phyloP scores from a whole-genome alignment of 495 filamentous ascomycete genomes.

The Diplogelasinospora grovesii region DNA sequence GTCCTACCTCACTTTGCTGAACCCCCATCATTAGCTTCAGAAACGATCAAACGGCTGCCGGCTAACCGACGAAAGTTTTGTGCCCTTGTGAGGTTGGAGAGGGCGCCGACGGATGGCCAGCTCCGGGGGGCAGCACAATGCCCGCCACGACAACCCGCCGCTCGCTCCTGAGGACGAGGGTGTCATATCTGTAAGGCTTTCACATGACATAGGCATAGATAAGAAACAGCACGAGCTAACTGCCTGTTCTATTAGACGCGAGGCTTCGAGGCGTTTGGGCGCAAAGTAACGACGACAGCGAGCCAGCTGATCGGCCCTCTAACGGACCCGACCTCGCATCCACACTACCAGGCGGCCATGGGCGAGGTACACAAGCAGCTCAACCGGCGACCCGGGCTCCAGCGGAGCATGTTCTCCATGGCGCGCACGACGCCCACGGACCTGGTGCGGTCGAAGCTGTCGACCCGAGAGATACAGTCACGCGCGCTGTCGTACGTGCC shows the following conservation, averaged over 20 bases:
- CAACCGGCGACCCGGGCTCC: slow-evolving; percentile 68
- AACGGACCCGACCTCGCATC: slow-evolving; percentile 52
- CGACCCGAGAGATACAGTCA: slow-evolving; percentile 87
- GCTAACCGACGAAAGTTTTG: no score
- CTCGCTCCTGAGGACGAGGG: slow-evolving; percentile 43
- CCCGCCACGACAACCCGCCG: slow-evolving; percentile 39
- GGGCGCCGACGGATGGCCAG: slow-evolving; percentile 47
- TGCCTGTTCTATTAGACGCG: no score
- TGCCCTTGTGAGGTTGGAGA: no score
- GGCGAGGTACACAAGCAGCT: slow-evolving; percentile 83
- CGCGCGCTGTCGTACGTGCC: slow-evolving; percentile 83
- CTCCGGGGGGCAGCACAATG: slow-evolving; percentile 46
- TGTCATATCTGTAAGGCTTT: slow-evolving; percentile 44
- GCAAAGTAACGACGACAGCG: slow-evolving; percentile 92
- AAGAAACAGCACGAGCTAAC: no score
- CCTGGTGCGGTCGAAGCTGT: slow-evolving; percentile 85
- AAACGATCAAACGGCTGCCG: no score
- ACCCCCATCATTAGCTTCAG: no score
- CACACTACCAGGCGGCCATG: slow-evolving; percentile 80
- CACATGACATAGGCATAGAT: no score
- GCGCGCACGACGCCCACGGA: slow-evolving; percentile 85
- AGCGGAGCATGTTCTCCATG: slow-evolving; percentile 84
- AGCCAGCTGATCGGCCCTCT: slow-evolving; percentile 74
- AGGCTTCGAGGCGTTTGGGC: slow-evolving; percentile 84
- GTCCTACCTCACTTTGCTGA: no score